Evolutionary conservation across 192 early-diverging fungal genomes (phyloP).

Genomic region (Coemansia sp.): DNA sequence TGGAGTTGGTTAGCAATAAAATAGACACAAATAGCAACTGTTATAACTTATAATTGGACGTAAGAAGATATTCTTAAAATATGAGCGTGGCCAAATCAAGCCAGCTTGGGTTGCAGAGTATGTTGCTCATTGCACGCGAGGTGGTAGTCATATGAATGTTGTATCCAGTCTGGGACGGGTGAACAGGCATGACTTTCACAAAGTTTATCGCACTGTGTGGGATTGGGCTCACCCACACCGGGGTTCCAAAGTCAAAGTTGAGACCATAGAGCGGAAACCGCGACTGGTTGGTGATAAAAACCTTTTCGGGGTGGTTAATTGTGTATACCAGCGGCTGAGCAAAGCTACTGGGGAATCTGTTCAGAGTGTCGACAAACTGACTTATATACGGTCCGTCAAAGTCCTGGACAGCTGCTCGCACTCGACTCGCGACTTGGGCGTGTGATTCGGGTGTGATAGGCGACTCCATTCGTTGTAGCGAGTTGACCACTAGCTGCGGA

Average conservation of each 20-base stretch:
- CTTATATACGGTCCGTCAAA: constrained; percentile 3
- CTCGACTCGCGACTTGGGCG: neutral
- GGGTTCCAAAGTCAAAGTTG: constrained; percentile 28
- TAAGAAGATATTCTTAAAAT: neutral
- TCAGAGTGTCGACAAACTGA: neutral
- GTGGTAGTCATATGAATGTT: constrained; percentile 14
- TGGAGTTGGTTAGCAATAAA: no score
- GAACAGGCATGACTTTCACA: neutral
- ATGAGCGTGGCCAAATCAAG: neutral
- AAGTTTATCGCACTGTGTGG: neutral
- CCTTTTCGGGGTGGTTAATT: neutral
- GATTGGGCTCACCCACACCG: constrained; percentile 20
- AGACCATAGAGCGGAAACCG: constrained; percentile 21
- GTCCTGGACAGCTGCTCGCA: neutral
- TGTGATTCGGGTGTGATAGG: neutral
- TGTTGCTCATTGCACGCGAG: neutral
- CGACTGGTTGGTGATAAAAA: constrained; percentile 25
- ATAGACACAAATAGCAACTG: no score
- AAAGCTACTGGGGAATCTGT: constrained; percentile 5
- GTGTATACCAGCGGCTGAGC: constrained; percentile 12
- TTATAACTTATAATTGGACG: no score
- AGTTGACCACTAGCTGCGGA: neutral
- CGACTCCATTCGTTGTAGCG: neutral
- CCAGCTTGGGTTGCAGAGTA: constrained; percentile 10
- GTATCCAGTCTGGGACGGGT: constrained; percentile 9